phyloP scores from a whole-genome alignment of 345 rosid genomes.

The Bruguiera parviflora region DNA sequence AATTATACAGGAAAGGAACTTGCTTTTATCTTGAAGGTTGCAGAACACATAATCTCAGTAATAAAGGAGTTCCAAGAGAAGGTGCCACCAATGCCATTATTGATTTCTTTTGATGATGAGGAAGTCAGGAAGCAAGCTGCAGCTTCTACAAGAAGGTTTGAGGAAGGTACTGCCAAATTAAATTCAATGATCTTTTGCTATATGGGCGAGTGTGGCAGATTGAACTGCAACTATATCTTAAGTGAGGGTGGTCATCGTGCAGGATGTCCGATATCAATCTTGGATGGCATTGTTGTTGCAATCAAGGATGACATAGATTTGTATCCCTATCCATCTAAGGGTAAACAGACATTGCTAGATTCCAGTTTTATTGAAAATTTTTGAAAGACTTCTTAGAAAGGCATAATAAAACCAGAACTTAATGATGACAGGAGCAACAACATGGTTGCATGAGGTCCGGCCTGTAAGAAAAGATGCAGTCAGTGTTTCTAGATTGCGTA shows the following conservation, averaged over 20 bases:
- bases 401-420: constrained; percentile 7
- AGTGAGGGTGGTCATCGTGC: constrained; percentile 26
- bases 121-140: constrained; percentile 74
- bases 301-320: constrained; percentile 89
- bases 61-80: constrained; percentile 53
- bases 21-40: constrained; percentile 49
- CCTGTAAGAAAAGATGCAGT: constrained; percentile 61
- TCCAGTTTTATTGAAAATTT: background rate
- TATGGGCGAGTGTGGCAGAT: background rate
- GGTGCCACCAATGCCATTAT: constrained; percentile 57
- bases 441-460: constrained; percentile 81
- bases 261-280: constrained; percentile 72
- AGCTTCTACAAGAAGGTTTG: constrained; percentile 73
- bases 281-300: constrained; percentile 85
- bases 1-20: constrained; percentile 4
- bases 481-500: constrained; percentile 64
- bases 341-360: constrained; percentile 26
- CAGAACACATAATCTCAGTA: constrained; percentile 48
- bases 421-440: constrained; percentile 61
- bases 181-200: background rate
- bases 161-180: constrained; percentile 49
- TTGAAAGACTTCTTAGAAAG: background rate
- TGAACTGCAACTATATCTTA: constrained; percentile 7
- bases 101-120: constrained; percentile 55
- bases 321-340: constrained; percentile 66